phyloP scores from a whole-genome alignment of 75 land plant genomes.

The Pinus tabuliformis region DNA sequence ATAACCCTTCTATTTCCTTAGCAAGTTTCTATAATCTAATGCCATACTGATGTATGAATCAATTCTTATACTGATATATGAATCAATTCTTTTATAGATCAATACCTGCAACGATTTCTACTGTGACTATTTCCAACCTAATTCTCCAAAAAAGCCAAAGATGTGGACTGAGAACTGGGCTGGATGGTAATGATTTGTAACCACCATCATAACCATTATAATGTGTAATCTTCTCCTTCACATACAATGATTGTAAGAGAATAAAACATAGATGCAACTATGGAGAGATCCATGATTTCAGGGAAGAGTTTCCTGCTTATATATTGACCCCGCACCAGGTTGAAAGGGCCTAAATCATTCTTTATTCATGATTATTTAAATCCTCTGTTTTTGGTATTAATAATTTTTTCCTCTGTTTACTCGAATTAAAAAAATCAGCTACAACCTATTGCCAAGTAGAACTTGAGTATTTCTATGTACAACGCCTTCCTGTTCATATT shows the following conservation, averaged over 20 bases:
- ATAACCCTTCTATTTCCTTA: neutral
- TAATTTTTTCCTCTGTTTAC: neutral
- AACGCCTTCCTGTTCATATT: neutral
- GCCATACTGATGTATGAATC: neutral
- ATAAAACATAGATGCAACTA: neutral
- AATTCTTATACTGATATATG: constrained; percentile 18
- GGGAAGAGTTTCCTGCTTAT: no score
- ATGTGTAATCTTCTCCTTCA: neutral
- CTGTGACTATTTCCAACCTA: constrained; percentile 60
- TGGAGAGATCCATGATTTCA: neutral
- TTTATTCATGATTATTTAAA: neutral
- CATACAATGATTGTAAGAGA: neutral
- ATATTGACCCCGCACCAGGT: neutral
- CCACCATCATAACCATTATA: neutral
- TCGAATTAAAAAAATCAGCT: neutral
- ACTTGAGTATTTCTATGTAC: neutral
- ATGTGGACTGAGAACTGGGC: constrained; percentile 97
- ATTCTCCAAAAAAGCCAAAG: constrained; percentile 45
- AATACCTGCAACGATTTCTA: constrained; percentile 71
- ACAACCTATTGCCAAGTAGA: neutral
- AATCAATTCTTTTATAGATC: constrained; percentile 22
- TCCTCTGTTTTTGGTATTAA: neutral
- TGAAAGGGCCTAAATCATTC: neutral
- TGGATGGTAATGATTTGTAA: constrained; percentile 53
- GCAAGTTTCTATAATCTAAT: neutral